Conservation (phyloP, 2,329 filamentous ascomycete species). For the Chalara sp. region DNA sequence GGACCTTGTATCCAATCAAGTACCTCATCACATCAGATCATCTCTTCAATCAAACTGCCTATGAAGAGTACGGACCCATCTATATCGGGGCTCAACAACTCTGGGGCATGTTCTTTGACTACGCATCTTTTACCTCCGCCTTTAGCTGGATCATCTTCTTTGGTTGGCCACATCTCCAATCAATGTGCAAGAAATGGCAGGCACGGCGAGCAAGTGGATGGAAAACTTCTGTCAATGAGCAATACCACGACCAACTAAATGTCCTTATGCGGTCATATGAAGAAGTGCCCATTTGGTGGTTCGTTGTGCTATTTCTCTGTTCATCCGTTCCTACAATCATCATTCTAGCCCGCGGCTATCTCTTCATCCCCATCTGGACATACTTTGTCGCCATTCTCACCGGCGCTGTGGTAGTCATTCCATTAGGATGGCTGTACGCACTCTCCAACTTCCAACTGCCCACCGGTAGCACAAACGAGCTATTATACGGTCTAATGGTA, state of each 20-base stretch:
- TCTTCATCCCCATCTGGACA: slow-evolving; percentile 52
- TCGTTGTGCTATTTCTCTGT: slow-evolving; percentile 39
- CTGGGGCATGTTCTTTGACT: slow-evolving; percentile 55
- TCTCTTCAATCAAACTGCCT: slow-evolving; percentile 32
- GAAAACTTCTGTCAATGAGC: slow-evolving; percentile 39
- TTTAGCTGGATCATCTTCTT: slow-evolving; percentile 53
- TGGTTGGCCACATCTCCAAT: slow-evolving; percentile 40
- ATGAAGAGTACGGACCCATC: slow-evolving; percentile 43
- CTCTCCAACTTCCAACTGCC: slow-evolving; percentile 48
- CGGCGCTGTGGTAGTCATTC: slow-evolving; percentile 48
- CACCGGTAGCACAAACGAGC: slow-evolving; percentile 53
- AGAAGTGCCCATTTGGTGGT: slow-evolving; percentile 56
- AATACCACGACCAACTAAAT: slow-evolving; percentile 53
- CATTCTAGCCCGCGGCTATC: slow-evolving; percentile 41
- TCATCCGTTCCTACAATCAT: slow-evolving; percentile 44
- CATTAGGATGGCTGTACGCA: slow-evolving; percentile 52
- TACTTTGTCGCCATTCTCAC: slow-evolving; percentile 50
- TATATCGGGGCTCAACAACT: slow-evolving; percentile 51
- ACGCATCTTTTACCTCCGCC: slow-evolving; percentile 50
- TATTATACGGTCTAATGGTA: slow-evolving; percentile 54
- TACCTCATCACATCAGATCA: slow-evolving; percentile 28
- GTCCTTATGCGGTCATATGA: slow-evolving; percentile 49
- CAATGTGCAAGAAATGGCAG: slow-evolving; percentile 21
- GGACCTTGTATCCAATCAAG: slow-evolving; percentile 29
- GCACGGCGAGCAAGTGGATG: slow-evolving; percentile 28